phyloP scores from a whole-genome alignment of 2,329 filamentous ascomycete species.

The Colletotrichum falcatum region DNA sequence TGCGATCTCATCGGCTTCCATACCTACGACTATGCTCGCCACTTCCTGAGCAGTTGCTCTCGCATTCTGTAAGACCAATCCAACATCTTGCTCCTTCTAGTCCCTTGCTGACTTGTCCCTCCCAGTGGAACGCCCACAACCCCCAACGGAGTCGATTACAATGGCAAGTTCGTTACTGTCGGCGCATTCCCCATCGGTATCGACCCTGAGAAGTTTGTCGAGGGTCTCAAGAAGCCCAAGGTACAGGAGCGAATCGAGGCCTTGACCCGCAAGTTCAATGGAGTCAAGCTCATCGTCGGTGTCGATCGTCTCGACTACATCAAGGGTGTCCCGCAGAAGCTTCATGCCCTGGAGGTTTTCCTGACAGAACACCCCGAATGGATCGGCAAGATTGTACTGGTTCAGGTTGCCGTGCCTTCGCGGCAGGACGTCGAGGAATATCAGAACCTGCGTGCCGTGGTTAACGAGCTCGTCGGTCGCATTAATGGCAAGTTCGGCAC shows the following conservation, averaged over 20 bases:
- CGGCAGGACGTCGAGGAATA: slow-evolving; percentile 98
- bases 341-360: slow-evolving; percentile 96
- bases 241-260: slow-evolving; percentile 89
- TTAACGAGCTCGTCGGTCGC: slow-evolving; percentile 95
- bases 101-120: slow-evolving; percentile 1
- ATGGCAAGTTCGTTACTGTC: slow-evolving; percentile 88
- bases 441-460: slow-evolving; percentile 92
- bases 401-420: slow-evolving; percentile 95
- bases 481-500: slow-evolving; percentile 98
- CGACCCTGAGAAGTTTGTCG: slow-evolving; percentile 95
- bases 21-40: slow-evolving; percentile 98
- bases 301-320: slow-evolving; percentile 98
- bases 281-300: slow-evolving; percentile 95
- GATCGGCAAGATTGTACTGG: slow-evolving; percentile 96
- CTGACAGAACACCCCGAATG: slow-evolving; percentile 96
- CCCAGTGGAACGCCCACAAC: slow-evolving; percentile 77
- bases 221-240: slow-evolving; percentile 85
- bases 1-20: slow-evolving; percentile 98
- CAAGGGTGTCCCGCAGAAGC: slow-evolving; percentile 97
- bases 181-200: slow-evolving; percentile 98
- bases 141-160: slow-evolving; percentile 92
- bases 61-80: slow-evolving; percentile 77
- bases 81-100: not conserved
- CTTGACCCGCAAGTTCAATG: slow-evolving; percentile 90
- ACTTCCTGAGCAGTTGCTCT: slow-evolving; percentile 97